Evolutionary conservation across 805 yeast species (phyloP), one percentile per base, ranked within the genome.

Genomic region (Peterozyma xylosa): DNA sequence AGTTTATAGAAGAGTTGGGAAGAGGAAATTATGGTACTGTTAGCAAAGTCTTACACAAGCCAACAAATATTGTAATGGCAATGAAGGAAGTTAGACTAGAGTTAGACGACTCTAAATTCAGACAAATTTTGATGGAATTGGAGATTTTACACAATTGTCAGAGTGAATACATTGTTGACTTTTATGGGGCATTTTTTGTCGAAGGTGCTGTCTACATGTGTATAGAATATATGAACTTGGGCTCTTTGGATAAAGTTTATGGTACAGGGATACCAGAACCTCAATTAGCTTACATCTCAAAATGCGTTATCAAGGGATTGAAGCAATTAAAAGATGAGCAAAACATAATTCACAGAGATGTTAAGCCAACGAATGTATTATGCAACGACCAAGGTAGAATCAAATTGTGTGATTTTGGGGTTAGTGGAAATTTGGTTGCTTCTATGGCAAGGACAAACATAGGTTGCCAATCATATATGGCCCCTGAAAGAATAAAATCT

Each of bases 141-240:
- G 98, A 93, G 55, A 84, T 93, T 42, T 72, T 93, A 50, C 98
- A 93, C 65, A 86, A 84, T 55, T 93, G 98, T 66, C 77, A 78
- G 51, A 82, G 95, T 13, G 95, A 93, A 2, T 87, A 79, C 60
- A 90, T 93, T 58, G 96, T 93, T 35, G 97, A 91, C 55, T 93
- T 93, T 55, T 93, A 86, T 58, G 99, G 99, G 37, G 99, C 99
- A 1, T 91, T 91, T 58, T 93, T 91, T 58, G 88, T 88, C 30
- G 99, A 93, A 64, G 96, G 97, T 39, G 96, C 97, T 1, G 99
- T 91, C 27, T 93, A 90, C 65, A 88, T 91, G 87, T 93, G 98
- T 66, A 91, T 91, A 76, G 99, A 91, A 65, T 87, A 81, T 61
- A 91, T 91, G 99, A 95, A 88, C 61, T 97, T 96, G 39, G 96